Percentiles rank a stretch among this genome's conserved stretches.
Conservation (phyloP, 83 land plant species). For the Thuja plicata region DNA sequence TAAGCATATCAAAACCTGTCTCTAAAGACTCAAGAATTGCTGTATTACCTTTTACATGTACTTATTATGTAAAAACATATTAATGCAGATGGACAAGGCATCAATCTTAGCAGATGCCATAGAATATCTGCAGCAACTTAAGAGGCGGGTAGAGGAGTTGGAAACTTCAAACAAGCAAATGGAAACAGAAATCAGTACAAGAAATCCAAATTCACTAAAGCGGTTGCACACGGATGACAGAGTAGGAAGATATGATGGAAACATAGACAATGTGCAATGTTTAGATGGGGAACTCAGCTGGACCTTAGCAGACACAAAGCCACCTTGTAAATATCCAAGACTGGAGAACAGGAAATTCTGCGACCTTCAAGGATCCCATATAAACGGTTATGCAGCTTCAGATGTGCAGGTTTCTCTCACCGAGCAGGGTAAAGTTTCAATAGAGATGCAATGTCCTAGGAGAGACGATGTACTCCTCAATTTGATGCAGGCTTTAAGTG, state of each 20-base stretch:
- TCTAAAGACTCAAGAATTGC: neutral
- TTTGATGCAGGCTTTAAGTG: conserved; percentile 39
- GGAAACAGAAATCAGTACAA: conserved; percentile 25
- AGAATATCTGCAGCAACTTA: conserved; percentile 68
- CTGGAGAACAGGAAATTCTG: conserved; percentile 40
- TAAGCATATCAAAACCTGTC: neutral
- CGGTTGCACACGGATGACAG: neutral
- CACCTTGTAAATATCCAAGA: neutral
- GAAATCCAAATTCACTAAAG: neutral
- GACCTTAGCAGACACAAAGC: neutral
- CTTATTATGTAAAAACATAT: neutral
- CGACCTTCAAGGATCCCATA: conserved; percentile 21
- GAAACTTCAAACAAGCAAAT: conserved; percentile 39
- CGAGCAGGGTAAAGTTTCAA: conserved; percentile 37
- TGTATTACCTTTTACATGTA: neutral
- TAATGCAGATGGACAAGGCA: conserved; percentile 68
- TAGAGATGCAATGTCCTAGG: conserved; percentile 60
- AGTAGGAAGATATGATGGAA: neutral
- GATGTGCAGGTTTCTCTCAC: conserved; percentile 50
- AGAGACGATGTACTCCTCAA: conserved; percentile 55
- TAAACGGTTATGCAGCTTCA: neutral
- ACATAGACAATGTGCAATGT: conserved; percentile 20
- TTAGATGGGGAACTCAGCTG: conserved; percentile 25
- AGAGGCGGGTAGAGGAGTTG: conserved; percentile 54
- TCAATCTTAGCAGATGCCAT: conserved; percentile 75